Evolutionary conservation across 306 rosid species (phyloP).

Genomic region (Quercus engelmannii): DNA sequence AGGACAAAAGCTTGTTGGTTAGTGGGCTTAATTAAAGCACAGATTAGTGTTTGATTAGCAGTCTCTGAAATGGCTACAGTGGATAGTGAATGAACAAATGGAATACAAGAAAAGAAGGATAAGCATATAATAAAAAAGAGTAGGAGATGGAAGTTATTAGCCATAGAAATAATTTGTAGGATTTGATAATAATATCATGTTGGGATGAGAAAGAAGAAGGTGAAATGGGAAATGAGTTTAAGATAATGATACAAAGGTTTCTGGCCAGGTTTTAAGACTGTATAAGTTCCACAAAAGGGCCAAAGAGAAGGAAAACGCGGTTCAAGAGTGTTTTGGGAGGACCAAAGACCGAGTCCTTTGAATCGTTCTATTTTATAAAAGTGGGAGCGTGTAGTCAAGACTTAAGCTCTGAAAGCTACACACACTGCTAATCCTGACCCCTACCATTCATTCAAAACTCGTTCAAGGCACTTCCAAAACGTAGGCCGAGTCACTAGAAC

Average conservation of each 20-base stretch:
- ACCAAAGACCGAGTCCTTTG: conserved; percentile 46
- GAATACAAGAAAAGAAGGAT: conserved; percentile 26
- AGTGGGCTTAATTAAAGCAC: conserved; percentile 42
- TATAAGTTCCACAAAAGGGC: background rate
- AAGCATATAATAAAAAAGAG: conserved; percentile 1
- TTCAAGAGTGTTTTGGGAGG: conserved; percentile 16
- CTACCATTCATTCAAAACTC: background rate
- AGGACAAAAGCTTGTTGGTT: conserved; percentile 24
- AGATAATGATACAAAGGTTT: too few relatives aligned
- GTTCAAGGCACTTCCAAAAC: background rate
- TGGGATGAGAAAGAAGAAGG: conserved; percentile 1
- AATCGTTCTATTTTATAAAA: background rate
- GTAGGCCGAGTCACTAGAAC: background rate
- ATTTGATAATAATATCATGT: conserved; percentile 44
- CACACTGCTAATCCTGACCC: background rate
- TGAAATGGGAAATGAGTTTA: background rate
- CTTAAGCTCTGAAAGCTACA: background rate
- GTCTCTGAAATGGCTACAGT: conserved; percentile 71
- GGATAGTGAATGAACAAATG: conserved; percentile 36
- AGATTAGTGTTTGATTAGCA: conserved; percentile 46
- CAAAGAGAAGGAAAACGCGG: conserved; percentile 19
- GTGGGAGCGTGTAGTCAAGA: background rate
- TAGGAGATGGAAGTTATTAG: conserved; percentile 3
- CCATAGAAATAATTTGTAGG: conserved; percentile 41
- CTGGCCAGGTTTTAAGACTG: conserved; percentile 12